These are phyloP conservation scores for Tuber brumale DNA, from an alignment of 495 filamentous ascomycete genomes.

Conservation along the genomic window DNA sequence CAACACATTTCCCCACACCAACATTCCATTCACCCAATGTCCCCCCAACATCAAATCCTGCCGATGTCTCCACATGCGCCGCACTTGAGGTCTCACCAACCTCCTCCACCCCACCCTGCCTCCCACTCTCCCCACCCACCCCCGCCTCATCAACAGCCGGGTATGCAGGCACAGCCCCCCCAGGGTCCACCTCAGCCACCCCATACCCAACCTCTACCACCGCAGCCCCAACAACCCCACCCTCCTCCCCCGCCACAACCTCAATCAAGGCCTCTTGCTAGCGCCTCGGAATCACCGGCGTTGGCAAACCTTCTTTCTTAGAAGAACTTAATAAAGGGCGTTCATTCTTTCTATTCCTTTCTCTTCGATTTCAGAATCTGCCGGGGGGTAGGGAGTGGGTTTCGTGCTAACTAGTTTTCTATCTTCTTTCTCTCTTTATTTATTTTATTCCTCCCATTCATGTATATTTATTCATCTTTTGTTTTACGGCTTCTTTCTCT, in stretches of 20 bases:
- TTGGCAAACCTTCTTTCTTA: slow-evolving; percentile 41
- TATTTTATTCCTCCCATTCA: background rate
- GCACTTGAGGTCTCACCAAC: slow-evolving; percentile 6
- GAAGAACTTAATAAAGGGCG: slow-evolving; percentile 1
- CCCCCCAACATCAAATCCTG: slow-evolving; percentile 20
- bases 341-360: background rate
- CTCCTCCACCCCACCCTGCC: slow-evolving; percentile 22
- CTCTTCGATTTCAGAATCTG: slow-evolving; percentile 10
- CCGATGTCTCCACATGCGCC: slow-evolving; percentile 30
- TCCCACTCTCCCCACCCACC: slow-evolving; percentile 26
- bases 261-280: slow-evolving; percentile 31
- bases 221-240: slow-evolving; percentile 15
- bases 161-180: slow-evolving; percentile 21
- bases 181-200: slow-evolving; percentile 1
- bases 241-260: slow-evolving; percentile 20
- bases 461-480: background rate
- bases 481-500: background rate
- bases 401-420: background rate
- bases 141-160: slow-evolving; percentile 28
- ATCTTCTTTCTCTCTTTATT: background rate
- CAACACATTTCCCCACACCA: slow-evolving; percentile 33
- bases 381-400: background rate
- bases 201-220: slow-evolving; percentile 14
- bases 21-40: slow-evolving; percentile 26
- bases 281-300: slow-evolving; percentile 41